Conservation (phyloP, 1,139 yeast species). For the Debaryomyces subglobosus region DNA sequence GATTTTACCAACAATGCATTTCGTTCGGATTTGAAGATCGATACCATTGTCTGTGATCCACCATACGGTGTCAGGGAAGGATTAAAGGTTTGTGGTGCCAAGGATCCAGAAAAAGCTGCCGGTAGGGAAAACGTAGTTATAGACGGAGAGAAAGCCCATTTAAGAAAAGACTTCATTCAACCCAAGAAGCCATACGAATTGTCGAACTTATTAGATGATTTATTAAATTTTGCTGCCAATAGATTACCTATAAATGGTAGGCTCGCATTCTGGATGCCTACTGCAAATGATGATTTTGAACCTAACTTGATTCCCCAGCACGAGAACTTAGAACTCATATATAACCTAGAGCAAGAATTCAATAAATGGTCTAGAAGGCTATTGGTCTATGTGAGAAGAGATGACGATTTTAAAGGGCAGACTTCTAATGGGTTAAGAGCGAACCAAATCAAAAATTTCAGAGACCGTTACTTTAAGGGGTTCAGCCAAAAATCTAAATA, state of each 20-base stretch:
- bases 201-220: slow-evolving; percentile 73
- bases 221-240: slow-evolving; percentile 70
- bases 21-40: slow-evolving; percentile 62
- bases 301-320: slow-evolving; percentile 81
- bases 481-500: slow-evolving; percentile 48
- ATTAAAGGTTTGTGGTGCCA: slow-evolving; percentile 87
- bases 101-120: slow-evolving; percentile 53
- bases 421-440: slow-evolving; percentile 50
- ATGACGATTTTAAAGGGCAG: slow-evolving; percentile 57
- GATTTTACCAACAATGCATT: slow-evolving; percentile 93
- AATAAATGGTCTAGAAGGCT: slow-evolving; percentile 91
- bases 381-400: slow-evolving; percentile 76
- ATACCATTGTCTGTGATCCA: slow-evolving; percentile 91
- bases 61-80: slow-evolving; percentile 99
- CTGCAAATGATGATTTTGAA: slow-evolving; percentile 86
- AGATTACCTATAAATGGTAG: slow-evolving; percentile 77
- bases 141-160: slow-evolving; percentile 77
- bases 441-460: slow-evolving; percentile 56
- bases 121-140: slow-evolving; percentile 74
- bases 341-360: slow-evolving; percentile 84
- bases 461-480: slow-evolving; percentile 79
- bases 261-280: slow-evolving; percentile 97
- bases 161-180: slow-evolving; percentile 82
- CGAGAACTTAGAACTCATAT: slow-evolving; percentile 65
- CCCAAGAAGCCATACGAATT: slow-evolving; percentile 91